Conservation (phyloP, 2,329 filamentous ascomycete genomes). For the Fusarium circinatum region DNA sequence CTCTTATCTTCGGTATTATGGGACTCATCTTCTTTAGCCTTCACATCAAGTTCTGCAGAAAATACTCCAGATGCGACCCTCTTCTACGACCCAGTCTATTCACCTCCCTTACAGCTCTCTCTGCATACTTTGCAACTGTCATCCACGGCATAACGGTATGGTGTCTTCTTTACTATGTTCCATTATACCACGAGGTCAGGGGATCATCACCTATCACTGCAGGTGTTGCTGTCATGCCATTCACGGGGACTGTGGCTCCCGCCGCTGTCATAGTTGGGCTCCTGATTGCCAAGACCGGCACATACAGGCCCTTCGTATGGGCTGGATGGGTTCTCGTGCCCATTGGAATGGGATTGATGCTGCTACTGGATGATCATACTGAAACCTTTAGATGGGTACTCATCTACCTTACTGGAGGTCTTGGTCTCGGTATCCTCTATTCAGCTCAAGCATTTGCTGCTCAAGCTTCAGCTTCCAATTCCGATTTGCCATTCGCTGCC, state of each 20-base stretch:
- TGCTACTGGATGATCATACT: slow-evolving; percentile 60
- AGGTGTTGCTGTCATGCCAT: slow-evolving; percentile 65
- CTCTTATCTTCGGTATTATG: slow-evolving; percentile 64
- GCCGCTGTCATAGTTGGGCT: slow-evolving; percentile 66
- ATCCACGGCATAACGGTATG: slow-evolving; percentile 38
- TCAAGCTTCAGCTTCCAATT: slow-evolving; percentile 60
- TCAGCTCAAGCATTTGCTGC: slow-evolving; percentile 69
- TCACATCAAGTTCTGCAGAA: slow-evolving; percentile 36
- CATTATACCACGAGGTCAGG: slow-evolving; percentile 37
- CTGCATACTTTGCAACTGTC: slow-evolving; percentile 38
- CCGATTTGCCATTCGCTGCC: slow-evolving; percentile 60
- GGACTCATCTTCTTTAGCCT: slow-evolving; percentile 46
- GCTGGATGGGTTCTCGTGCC: slow-evolving; percentile 69
- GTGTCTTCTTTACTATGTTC: slow-evolving; percentile 38
- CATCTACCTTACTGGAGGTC: slow-evolving; percentile 67
- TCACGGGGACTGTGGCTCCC: slow-evolving; percentile 71
- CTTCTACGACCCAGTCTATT: slow-evolving; percentile 39
- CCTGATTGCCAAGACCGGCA: slow-evolving; percentile 64
- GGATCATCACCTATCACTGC: slow-evolving; percentile 36
- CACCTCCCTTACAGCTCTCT: slow-evolving; percentile 34
- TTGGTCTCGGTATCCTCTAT: slow-evolving; percentile 73
- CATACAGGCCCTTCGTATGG: slow-evolving; percentile 71
- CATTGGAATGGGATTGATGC: slow-evolving; percentile 66
- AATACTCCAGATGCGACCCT: slow-evolving; percentile 37
- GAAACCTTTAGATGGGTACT: slow-evolving; percentile 68